Percentiles rank a stretch among this genome's conserved stretches.
Conservation (phyloP, 805 yeast species). For the Candida awuae region DNA sequence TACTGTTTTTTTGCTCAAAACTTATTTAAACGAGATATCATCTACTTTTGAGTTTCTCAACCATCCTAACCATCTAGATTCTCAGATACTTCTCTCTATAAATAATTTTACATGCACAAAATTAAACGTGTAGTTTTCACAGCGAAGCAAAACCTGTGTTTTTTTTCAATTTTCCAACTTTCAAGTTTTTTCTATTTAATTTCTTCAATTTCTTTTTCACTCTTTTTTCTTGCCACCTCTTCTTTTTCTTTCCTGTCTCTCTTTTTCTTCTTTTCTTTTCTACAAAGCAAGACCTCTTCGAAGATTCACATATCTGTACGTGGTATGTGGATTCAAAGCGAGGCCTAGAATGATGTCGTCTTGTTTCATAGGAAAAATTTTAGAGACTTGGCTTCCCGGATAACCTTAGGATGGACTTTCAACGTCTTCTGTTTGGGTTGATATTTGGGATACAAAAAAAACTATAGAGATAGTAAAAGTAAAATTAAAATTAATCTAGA, state of each 20-base stretch:
- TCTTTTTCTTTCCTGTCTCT: not conserved
- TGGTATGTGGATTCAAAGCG: constrained; percentile 43
- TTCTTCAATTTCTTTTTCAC: too few species aligned
- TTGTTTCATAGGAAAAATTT: constrained; percentile 1
- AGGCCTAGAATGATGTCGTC: constrained; percentile 31
- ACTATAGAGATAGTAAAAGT: not conserved
- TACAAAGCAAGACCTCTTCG: constrained; percentile 34
- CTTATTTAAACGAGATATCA: too few species aligned
- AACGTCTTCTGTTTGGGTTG: constrained; percentile 6
- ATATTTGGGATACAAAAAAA: constrained; percentile 9
- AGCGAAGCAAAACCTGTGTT: too few species aligned
- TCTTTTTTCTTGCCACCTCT: too few species aligned
- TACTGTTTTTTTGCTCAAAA: too few species aligned
- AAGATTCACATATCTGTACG: constrained; percentile 36
- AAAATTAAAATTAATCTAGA: constrained; percentile 8
- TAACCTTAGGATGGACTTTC: constrained; percentile 2
- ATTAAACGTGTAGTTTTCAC: too few species aligned
- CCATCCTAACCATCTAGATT: too few species aligned
- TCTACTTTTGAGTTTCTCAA: too few species aligned
- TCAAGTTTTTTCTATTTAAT: too few species aligned
- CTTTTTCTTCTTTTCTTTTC: not conserved
- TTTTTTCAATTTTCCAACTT: too few species aligned
- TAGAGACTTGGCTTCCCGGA: constrained; percentile 5
- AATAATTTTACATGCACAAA: too few species aligned
- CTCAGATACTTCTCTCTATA: too few species aligned